phyloP scores from a whole-genome alignment of 306 rosid genomes.

The Dalbergia cochinchinensis region DNA sequence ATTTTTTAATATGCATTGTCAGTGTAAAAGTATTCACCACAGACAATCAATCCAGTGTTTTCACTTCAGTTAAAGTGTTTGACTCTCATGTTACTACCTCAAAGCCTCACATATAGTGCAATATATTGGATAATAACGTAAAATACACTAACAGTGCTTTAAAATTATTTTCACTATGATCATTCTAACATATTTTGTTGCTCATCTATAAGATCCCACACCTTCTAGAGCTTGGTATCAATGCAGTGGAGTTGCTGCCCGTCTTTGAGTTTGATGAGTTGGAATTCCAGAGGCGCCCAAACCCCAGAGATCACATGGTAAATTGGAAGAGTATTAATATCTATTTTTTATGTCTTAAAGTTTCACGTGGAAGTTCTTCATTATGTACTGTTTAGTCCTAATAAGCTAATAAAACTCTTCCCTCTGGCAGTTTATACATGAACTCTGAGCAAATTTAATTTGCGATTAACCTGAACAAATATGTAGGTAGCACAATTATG shows the following conservation, averaged over 20 bases:
- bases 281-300: constrained; percentile 87
- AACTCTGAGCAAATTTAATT: constrained; percentile 14
- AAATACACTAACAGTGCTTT: no score
- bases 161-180: neutral
- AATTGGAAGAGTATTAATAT: constrained; percentile 28
- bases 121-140: no score
- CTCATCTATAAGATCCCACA: constrained; percentile 80
- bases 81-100: no score
- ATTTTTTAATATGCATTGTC: neutral
- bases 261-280: constrained; percentile 94
- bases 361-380: constrained; percentile 24
- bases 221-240: constrained; percentile 93
- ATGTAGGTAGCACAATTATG: neutral
- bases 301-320: constrained; percentile 99
- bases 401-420: constrained; percentile 20
- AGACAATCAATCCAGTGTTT: no score
- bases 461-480: constrained; percentile 2
- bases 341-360: constrained; percentile 21
- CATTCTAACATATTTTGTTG: constrained; percentile 38
- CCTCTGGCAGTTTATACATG: neutral
- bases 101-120: no score
- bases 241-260: constrained; percentile 91
- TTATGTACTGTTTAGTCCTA: constrained; percentile 33
- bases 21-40: neutral
- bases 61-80: no score